Percentiles rank a stretch among this genome's conserved stretches.
Evolutionary conservation across 2,329 filamentous ascomycete genomes (phyloP).

Genomic region (Juglanconis juglandina): DNA sequence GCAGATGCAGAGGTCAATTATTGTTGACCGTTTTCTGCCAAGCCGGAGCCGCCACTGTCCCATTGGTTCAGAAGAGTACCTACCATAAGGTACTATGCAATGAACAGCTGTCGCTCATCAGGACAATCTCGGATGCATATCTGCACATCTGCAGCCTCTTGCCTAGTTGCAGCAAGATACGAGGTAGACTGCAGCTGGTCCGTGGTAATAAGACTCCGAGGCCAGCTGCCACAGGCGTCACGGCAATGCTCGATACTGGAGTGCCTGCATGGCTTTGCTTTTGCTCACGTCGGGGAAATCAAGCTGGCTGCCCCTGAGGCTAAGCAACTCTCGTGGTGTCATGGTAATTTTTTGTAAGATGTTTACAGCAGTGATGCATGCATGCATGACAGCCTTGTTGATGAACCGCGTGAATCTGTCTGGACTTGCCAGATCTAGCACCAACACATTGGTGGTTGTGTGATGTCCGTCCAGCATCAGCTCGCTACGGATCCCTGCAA

Average conservation of each 20-base stretch:
- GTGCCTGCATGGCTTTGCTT: too few species aligned
- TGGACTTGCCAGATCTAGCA: neutral
- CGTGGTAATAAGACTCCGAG: too few species aligned
- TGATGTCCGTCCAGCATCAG: neutral
- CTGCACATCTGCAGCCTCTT: neutral
- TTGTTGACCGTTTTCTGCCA: too few species aligned
- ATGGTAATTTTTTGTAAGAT: neutral
- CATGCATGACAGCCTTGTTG: neutral
- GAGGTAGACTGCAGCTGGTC: too few species aligned
- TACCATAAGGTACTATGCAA: too few species aligned
- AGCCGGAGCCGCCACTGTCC: too few species aligned
- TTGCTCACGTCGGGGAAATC: too few species aligned
- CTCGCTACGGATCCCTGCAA: neutral
- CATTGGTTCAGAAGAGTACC: too few species aligned
- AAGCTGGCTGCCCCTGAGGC: neutral
- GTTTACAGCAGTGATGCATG: neutral
- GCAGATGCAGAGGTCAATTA: too few species aligned
- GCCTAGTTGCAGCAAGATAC: neutral
- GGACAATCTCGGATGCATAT: neutral
- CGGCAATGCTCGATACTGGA: too few species aligned
- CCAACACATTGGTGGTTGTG: neutral
- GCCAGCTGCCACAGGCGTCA: too few species aligned
- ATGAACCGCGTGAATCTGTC: neutral
- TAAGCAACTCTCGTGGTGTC: neutral
- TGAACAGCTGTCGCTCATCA: neutral